These are phyloP conservation scores for Fusarium sp. DNA, from an alignment of 2,329 filamentous ascomycete species.

Conservation along the genomic window DNA sequence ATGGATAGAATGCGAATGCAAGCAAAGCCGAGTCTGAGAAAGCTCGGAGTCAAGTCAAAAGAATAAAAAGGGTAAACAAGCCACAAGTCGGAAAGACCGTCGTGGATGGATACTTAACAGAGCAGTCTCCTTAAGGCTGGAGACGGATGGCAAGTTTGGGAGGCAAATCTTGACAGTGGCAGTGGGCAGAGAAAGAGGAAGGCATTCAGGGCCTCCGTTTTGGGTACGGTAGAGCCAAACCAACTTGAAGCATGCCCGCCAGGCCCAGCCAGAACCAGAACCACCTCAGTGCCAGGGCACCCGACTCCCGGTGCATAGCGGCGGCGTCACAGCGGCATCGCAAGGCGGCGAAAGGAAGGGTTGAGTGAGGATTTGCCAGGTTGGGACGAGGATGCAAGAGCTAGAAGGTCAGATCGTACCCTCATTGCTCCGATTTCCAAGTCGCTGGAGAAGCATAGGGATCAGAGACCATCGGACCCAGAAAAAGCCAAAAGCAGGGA, in stretches of 20 bases:
- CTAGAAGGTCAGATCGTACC: conserved; percentile 45
- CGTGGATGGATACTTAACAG: conserved; percentile 20
- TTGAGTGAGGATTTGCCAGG: conserved; percentile 28
- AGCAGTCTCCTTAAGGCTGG: not conserved
- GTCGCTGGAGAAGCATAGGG: conserved; percentile 37
- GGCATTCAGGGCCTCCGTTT: conserved; percentile 37
- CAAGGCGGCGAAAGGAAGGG: conserved; percentile 28
- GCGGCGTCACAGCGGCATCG: conserved; percentile 26
- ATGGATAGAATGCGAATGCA: not conserved
- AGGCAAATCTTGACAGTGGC: conserved; percentile 18
- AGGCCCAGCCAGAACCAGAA: not conserved
- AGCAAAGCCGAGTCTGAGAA: conserved; percentile 4
- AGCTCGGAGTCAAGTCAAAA: conserved; percentile 7
- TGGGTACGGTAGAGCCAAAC: not conserved
- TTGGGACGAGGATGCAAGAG: conserved; percentile 33
- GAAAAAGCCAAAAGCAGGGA: conserved; percentile 42
- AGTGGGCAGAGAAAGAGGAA: conserved; percentile 15
- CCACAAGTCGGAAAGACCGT: conserved; percentile 14
- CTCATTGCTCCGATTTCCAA: conserved; percentile 52
- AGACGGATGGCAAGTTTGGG: conserved; percentile 22
- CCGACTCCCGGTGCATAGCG: conserved; percentile 30
- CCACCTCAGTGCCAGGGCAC: conserved; percentile 16
- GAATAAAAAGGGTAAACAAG: conserved; percentile 11
- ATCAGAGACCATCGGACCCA: conserved; percentile 48
- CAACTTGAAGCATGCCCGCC: conserved; percentile 10